Evolutionary conservation across 371 early-diverging fungal species (phyloP).

Genomic region (Rhizopus sp.): DNA sequence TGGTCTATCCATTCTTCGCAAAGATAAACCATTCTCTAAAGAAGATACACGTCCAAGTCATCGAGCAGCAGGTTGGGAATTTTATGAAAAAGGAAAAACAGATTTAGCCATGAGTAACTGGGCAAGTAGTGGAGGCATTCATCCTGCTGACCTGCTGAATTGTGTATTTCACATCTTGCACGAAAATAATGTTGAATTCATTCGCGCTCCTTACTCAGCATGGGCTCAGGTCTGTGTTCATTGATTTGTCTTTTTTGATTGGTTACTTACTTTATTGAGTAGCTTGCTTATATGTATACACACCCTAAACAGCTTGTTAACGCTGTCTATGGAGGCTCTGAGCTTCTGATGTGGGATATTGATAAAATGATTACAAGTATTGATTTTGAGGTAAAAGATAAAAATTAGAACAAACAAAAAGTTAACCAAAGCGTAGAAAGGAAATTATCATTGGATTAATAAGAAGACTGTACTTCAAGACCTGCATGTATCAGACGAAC

Average conservation of each 20-base stretch:
- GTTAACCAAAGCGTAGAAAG: slow-evolving; percentile 34
- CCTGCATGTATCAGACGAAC: slow-evolving; percentile 69
- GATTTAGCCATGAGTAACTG: slow-evolving; percentile 65
- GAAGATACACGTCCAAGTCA: slow-evolving; percentile 67
- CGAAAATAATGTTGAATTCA: slow-evolving; percentile 66
- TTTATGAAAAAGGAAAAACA: slow-evolving; percentile 62
- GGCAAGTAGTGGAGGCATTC: slow-evolving; percentile 54
- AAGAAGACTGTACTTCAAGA: slow-evolving; percentile 68
- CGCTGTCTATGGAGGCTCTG: slow-evolving; percentile 72
- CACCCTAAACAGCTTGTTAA: slow-evolving; percentile 73
- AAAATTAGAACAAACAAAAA: background rate
- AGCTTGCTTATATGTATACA: slow-evolving; percentile 76
- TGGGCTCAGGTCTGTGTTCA: slow-evolving; percentile 70
- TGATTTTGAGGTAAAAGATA: slow-evolving; percentile 55
- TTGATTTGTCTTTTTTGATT: background rate
- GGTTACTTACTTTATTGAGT: slow-evolving; percentile 2
- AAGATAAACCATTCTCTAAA: slow-evolving; percentile 68
- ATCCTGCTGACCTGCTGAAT: slow-evolving; percentile 68
- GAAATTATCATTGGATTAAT: slow-evolving; percentile 67
- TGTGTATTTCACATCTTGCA: slow-evolving; percentile 72
- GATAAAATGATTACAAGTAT: slow-evolving; percentile 74
- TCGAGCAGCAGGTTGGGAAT: slow-evolving; percentile 74
- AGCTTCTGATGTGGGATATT: slow-evolving; percentile 78
- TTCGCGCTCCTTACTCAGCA: slow-evolving; percentile 83
- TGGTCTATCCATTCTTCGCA: slow-evolving; percentile 72